Conservation (phyloP, 345 rosid species). For the Aegle marmelos region DNA sequence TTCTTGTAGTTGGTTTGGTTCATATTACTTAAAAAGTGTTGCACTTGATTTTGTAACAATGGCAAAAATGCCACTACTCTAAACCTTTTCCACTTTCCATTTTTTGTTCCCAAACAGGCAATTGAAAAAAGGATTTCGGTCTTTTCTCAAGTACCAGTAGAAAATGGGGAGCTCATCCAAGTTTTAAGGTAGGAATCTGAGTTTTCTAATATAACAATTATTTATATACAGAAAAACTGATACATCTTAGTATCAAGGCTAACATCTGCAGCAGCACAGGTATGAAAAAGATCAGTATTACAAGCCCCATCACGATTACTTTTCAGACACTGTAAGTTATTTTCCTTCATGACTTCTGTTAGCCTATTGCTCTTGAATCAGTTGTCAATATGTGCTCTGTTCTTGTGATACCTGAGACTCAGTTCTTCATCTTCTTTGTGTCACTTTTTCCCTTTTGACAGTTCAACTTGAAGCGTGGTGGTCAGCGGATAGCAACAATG, state of each 20-base stretch:
- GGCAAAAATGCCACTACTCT: not conserved
- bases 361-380: not conserved
- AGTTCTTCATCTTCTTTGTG: not conserved
- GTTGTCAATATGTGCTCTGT: not conserved
- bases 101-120: conserved; percentile 44
- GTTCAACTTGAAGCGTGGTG: conserved; percentile 91
- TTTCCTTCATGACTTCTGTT: not conserved
- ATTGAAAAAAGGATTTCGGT: conserved; percentile 91
- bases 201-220: conserved; percentile 19
- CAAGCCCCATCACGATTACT: conserved; percentile 95
- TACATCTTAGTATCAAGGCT: conserved; percentile 45
- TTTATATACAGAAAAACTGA: conserved; percentile 24
- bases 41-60: not conserved
- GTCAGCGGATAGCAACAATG: conserved; percentile 91
- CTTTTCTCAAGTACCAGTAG: conserved; percentile 87
- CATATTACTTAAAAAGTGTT: not conserved
- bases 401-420: not conserved
- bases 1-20: no score
- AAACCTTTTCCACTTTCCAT: not conserved
- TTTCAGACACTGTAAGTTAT: conserved; percentile 77
- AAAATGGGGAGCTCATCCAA: conserved; percentile 94
- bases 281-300: conserved; percentile 82
- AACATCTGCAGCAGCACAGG: conserved; percentile 86
- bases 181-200: conserved; percentile 67
- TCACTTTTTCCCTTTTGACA: conserved; percentile 13